Evolutionary conservation across 108 stramenopile genomes (phyloP).

Genomic region (Fragilariopsis cylindrus): DNA sequence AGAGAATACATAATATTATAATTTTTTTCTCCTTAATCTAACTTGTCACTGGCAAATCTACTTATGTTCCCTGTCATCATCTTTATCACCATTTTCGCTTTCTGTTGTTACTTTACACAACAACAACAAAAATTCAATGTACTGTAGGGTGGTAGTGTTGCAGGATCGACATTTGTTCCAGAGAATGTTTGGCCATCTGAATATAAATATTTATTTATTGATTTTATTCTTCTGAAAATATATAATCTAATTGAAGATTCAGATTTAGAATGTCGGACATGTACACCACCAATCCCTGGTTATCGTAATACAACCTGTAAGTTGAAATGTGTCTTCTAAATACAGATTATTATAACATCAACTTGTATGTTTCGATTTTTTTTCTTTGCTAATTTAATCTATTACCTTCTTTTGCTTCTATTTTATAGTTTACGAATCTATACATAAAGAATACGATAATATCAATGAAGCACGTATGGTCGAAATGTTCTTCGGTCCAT

Average conservation of each 20-base stretch:
- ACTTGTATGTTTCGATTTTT: no score
- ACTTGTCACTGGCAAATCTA: no score
- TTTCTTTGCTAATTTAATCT: not conserved
- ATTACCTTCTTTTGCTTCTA: not conserved
- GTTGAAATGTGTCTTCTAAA: not conserved
- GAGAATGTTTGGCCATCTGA: constrained; percentile 4
- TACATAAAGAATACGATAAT: not conserved
- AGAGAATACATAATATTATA: no score
- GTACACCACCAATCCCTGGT: constrained; percentile 5
- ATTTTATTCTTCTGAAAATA: not conserved
- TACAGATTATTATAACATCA: no score
- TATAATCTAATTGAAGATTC: constrained; percentile 18
- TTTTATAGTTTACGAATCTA: not conserved
- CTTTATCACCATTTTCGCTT: no score
- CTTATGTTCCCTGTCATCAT: no score
- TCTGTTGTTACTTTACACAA: no score
- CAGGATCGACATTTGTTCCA: constrained; percentile 11
- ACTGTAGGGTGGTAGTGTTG: not conserved
- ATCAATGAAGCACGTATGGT: constrained; percentile 8
- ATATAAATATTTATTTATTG: constrained; percentile 16
- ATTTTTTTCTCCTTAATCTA: no score
- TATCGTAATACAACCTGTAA: constrained; percentile 3
- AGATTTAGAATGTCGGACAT: constrained; percentile 4
- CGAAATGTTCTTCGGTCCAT: constrained; percentile 20
- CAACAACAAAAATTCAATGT: no score